Evolutionary conservation across 1,284 basidiomycete species (phyloP).

Genomic region (Jaminaea rosea): DNA sequence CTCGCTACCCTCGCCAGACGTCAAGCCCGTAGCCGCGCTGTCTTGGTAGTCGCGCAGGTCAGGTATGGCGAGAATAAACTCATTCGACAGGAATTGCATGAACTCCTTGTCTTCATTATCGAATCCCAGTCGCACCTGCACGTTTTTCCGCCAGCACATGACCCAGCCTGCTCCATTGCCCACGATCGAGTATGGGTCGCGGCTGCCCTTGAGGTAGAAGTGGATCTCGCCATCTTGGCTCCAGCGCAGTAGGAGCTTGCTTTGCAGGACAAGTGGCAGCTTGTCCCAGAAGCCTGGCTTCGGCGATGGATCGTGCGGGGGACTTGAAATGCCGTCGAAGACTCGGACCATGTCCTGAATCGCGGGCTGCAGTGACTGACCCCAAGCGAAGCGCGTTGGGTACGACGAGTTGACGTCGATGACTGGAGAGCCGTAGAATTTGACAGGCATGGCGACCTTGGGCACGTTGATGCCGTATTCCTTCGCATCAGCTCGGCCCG

Average conservation of each 20-base stretch:
- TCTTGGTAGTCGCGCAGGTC: conserved; percentile 51
- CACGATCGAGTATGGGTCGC: conserved; percentile 68
- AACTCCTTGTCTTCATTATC: conserved; percentile 69
- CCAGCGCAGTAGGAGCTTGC: conserved; percentile 67
- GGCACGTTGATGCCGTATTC: conserved; percentile 64
- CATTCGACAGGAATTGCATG: conserved; percentile 72
- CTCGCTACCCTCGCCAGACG: background rate
- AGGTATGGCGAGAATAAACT: conserved; percentile 47
- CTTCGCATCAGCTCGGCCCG: conserved; percentile 51
- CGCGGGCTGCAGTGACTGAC: conserved; percentile 74
- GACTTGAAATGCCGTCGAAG: conserved; percentile 69
- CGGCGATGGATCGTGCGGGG: conserved; percentile 76
- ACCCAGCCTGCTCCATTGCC: conserved; percentile 82
- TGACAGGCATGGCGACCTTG: conserved; percentile 90
- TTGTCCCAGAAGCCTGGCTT: conserved; percentile 92
- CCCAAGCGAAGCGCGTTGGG: conserved; percentile 76
- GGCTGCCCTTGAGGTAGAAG: conserved; percentile 55
- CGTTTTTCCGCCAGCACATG: conserved; percentile 71
- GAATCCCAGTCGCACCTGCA: conserved; percentile 65
- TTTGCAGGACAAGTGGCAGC: conserved; percentile 68
- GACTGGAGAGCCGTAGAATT: conserved; percentile 65
- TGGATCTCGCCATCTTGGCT: conserved; percentile 59
- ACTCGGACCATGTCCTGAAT: conserved; percentile 79
- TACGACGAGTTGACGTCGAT: conserved; percentile 62
- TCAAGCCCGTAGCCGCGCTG: conserved; percentile 49